phyloP scores from a whole-genome alignment of 192 early-diverging fungal genomes.

The Oehlia diaphana region DNA sequence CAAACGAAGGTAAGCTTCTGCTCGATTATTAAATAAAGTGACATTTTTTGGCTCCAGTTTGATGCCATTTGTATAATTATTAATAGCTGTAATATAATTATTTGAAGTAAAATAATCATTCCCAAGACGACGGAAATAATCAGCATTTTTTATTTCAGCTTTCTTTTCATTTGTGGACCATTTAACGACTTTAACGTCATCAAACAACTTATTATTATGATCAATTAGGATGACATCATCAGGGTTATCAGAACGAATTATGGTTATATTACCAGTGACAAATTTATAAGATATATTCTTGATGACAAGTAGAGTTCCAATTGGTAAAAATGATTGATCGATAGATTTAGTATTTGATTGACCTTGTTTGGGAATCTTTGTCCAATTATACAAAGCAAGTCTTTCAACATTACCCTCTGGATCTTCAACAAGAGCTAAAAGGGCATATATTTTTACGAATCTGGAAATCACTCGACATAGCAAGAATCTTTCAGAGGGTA shows the following conservation, averaged over 20 bases:
- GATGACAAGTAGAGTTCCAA: not conserved
- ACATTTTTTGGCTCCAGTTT: not conserved
- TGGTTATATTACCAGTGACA: not conserved
- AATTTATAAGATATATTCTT: not conserved
- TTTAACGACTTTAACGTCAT: not conserved
- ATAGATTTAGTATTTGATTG: too few species aligned
- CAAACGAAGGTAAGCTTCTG: not conserved
- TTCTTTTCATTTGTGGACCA: not conserved
- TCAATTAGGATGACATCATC: not conserved
- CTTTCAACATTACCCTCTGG: too few species aligned
- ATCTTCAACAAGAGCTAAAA: too few species aligned
- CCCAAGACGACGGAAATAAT: not conserved
- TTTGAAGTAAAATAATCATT: not conserved
- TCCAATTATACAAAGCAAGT: too few species aligned
- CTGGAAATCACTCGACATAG: too few species aligned
- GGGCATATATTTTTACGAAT: too few species aligned
- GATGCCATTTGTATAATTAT: not conserved
- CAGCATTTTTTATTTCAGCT: not conserved
- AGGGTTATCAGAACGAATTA: not conserved
- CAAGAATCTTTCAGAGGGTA: too few species aligned
- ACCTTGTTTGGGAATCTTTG: too few species aligned
- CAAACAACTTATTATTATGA: not conserved
- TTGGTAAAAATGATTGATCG: not conserved
- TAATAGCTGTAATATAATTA: not conserved
- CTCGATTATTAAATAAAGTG: not conserved